These are phyloP conservation scores for Aureobasidium musti DNA, from an alignment of 2,329 filamentous ascomycete species.

Conservation along the genomic window DNA sequence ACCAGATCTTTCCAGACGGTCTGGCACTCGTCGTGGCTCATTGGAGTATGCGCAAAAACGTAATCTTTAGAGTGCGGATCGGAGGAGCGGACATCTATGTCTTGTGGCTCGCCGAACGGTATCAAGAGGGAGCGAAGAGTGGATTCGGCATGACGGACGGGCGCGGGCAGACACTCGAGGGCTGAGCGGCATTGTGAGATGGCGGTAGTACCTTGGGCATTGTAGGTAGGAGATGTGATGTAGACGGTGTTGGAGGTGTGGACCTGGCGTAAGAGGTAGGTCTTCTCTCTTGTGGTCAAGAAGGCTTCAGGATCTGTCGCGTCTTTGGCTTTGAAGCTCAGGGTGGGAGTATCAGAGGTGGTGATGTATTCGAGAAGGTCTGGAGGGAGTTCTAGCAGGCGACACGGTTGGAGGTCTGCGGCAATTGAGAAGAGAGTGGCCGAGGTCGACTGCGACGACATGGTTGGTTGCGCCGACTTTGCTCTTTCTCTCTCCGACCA, in stretches of 20 bases:
- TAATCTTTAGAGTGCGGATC: slow-evolving; percentile 32
- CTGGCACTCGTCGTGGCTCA: slow-evolving; percentile 56
- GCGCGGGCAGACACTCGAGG: slow-evolving; percentile 45
- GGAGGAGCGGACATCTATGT: slow-evolving; percentile 22
- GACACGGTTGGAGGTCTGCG: slow-evolving; percentile 55
- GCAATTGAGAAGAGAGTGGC: slow-evolving; percentile 49
- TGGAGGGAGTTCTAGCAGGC: slow-evolving; percentile 62
- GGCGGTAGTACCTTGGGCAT: slow-evolving; percentile 38
- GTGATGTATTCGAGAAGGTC: slow-evolving; percentile 58
- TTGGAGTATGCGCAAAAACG: slow-evolving; percentile 53
- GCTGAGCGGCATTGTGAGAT: slow-evolving; percentile 50
- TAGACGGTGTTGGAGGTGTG: slow-evolving; percentile 66
- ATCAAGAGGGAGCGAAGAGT: slow-evolving; percentile 45
- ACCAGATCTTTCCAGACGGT: slow-evolving; percentile 54
- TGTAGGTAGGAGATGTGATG: slow-evolving; percentile 48
- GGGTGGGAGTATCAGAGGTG: slow-evolving; percentile 48
- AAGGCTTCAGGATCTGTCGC: slow-evolving; percentile 49
- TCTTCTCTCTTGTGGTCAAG: slow-evolving; percentile 59
- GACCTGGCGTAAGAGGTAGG: slow-evolving; percentile 64
- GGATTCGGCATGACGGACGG: slow-evolving; percentile 41
- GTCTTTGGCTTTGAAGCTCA: slow-evolving; percentile 45
- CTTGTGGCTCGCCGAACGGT: slow-evolving; percentile 40
- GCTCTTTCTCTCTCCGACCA: background rate
- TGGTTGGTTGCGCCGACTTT: slow-evolving; percentile 1
- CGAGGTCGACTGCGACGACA: slow-evolving; percentile 23